Conservation (phyloP, 148 eudicot genomes). For the Simmondsia chinensis region DNA sequence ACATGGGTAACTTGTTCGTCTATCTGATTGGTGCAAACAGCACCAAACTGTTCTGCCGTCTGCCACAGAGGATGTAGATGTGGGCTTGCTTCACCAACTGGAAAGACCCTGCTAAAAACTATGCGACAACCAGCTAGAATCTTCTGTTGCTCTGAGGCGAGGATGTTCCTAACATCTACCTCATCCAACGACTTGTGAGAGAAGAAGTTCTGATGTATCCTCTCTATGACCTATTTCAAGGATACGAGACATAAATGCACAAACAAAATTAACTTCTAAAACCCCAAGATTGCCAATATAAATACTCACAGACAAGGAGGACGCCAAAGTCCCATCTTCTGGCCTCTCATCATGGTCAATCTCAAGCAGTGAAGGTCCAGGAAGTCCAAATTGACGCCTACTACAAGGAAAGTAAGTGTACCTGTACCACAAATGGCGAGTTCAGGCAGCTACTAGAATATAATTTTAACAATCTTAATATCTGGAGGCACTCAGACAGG, state of each 20-base stretch:
- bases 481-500: no score
- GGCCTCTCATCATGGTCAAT: constrained; percentile 94
- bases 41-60: constrained; percentile 99
- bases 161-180: constrained; percentile 85
- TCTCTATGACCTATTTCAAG: constrained; percentile 74
- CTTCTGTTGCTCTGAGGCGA: constrained; percentile 83
- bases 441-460: constrained; percentile 3
- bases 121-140: constrained; percentile 76
- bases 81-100: constrained; percentile 81
- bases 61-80: constrained; percentile 92
- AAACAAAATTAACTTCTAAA: background rate
- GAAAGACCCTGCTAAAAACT: constrained; percentile 86
- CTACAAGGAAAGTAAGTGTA: constrained; percentile 94
- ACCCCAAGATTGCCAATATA: background rate
- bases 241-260: background rate
- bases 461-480: background rate
- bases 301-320: constrained; percentile 78
- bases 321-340: constrained; percentile 91
- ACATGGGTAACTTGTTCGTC: constrained; percentile 96
- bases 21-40: constrained; percentile 75
- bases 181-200: constrained; percentile 65
- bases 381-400: constrained; percentile 93
- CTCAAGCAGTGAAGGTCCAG: constrained; percentile 98
- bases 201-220: constrained; percentile 70
- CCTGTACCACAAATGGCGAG: constrained; percentile 27